Percentiles rank a stretch among this genome's conserved stretches.
Evolutionary conservation across 1,139 yeast species (phyloP).

Genomic region (Nakaseomyces glabratus): DNA sequence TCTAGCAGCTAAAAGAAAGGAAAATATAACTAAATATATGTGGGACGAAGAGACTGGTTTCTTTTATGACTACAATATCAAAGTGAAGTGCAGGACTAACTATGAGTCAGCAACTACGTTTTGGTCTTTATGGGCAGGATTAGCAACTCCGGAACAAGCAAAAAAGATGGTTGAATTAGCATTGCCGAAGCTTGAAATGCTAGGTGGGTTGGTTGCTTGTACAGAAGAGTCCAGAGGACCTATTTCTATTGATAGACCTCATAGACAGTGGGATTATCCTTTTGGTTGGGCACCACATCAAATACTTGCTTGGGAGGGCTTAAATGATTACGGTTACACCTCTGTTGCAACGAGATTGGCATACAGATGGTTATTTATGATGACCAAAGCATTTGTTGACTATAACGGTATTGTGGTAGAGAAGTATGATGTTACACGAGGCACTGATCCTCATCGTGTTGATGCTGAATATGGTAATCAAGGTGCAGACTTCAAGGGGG

Average conservation of each 20-base stretch:
- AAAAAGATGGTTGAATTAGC: conserved; percentile 47
- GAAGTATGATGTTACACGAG: conserved; percentile 81
- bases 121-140: conserved; percentile 87
- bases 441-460: conserved; percentile 81
- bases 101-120: conserved; percentile 87
- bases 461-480: conserved; percentile 97
- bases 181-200: conserved; percentile 66
- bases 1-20: conserved; percentile 47
- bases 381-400: conserved; percentile 89
- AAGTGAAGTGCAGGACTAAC: conserved; percentile 44
- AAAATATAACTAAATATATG: conserved; percentile 54
- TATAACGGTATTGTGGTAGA: conserved; percentile 94
- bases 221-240: conserved; percentile 70
- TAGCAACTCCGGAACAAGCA: conserved; percentile 72
- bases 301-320: conserved; percentile 86
- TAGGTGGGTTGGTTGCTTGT: conserved; percentile 87
- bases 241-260: conserved; percentile 60
- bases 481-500: conserved; percentile 87
- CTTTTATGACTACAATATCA: conserved; percentile 78
- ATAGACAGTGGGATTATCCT: conserved; percentile 97
- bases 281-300: conserved; percentile 99
- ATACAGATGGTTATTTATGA: conserved; percentile 81
- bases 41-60: conserved; percentile 81
- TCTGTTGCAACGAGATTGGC: conserved; percentile 63
- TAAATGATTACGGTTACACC: conserved; percentile 60